A percentile compares a stretch with the other conserved stretches of the same genome.
Conservation (phyloP, 192 early-diverging fungal genomes). For the Coemansia sp. region DNA sequence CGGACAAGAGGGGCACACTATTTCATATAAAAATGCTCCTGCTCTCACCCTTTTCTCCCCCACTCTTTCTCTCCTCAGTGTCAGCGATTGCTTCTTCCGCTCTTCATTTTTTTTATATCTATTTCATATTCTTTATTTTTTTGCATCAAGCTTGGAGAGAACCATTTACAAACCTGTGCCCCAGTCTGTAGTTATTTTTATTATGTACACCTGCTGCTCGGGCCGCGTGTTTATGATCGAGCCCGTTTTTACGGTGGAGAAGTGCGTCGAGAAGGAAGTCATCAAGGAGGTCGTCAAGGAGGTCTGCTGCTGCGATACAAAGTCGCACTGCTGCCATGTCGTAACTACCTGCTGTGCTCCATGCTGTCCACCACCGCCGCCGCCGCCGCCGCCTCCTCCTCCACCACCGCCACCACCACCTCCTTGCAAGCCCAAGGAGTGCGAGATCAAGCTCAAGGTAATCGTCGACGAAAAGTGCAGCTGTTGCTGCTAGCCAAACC, state of each 20-base stretch:
- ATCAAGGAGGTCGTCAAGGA: conserved; percentile 36
- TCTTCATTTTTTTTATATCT: neutral
- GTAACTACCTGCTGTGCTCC: neutral
- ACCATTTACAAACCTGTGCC: neutral
- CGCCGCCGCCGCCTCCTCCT: neutral
- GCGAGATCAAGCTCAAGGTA: conserved; percentile 42
- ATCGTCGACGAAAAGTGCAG: conserved; percentile 31
- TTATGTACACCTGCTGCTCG: conserved; percentile 39
- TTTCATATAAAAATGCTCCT: neutral
- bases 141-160: neutral
- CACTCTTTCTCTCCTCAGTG: neutral
- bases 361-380: neutral
- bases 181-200: conserved; percentile 17
- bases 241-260: conserved; percentile 44
- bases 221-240: conserved; percentile 48
- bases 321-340: conserved; percentile 5
- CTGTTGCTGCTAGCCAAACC: neutral
- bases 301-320: conserved; percentile 39
- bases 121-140: neutral
- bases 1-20: neutral
- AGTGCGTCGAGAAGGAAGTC: conserved; percentile 42
- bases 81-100: neutral
- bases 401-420: conserved; percentile 11
- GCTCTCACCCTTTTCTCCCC: neutral
- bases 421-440: conserved; percentile 30